Evolutionary conservation across 2,329 filamentous ascomycete species (phyloP).

Genomic region (Sporothrix globosa): DNA sequence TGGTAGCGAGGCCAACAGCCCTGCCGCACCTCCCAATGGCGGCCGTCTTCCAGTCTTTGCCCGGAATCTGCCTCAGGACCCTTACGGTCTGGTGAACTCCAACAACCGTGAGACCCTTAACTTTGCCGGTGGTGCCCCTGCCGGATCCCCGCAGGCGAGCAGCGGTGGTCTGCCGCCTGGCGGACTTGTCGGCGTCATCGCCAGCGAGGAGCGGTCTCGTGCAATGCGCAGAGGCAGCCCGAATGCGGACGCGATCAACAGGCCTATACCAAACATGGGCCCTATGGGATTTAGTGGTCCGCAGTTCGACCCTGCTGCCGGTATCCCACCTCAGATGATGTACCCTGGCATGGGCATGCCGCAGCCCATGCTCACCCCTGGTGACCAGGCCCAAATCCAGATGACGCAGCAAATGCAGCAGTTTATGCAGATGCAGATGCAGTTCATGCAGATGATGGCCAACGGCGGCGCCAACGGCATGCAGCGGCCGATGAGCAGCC

Average conservation of each 20-base stretch:
- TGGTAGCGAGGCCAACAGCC: conserved; percentile 50
- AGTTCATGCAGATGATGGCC: conserved; percentile 84
- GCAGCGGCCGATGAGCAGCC: conserved; percentile 36
- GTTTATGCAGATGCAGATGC: conserved; percentile 94
- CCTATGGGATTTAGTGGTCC: conserved; percentile 37
- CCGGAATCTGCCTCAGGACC: conserved; percentile 78
- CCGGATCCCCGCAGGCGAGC: background rate
- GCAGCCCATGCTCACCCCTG: conserved; percentile 54
- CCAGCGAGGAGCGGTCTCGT: conserved; percentile 76
- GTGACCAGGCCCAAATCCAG: conserved; percentile 75
- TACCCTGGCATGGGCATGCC: conserved; percentile 48
- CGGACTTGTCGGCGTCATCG: conserved; percentile 85
- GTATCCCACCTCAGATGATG: conserved; percentile 57
- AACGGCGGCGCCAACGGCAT: conserved; percentile 41
- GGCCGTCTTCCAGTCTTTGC: conserved; percentile 78
- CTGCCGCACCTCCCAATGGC: conserved; percentile 42
- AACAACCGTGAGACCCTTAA: conserved; percentile 74
- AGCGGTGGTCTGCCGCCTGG: conserved; percentile 62
- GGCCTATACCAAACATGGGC: conserved; percentile 42
- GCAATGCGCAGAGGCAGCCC: conserved; percentile 80
- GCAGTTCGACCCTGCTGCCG: conserved; percentile 54
- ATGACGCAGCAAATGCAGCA: conserved; percentile 83
- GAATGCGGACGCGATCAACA: conserved; percentile 58
- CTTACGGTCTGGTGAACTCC: conserved; percentile 76
- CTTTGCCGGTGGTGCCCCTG: conserved; percentile 60